These are phyloP conservation scores for Backusella circina DNA, from an alignment of 192 early-diverging fungal genomes.

Conservation along the genomic window DNA sequence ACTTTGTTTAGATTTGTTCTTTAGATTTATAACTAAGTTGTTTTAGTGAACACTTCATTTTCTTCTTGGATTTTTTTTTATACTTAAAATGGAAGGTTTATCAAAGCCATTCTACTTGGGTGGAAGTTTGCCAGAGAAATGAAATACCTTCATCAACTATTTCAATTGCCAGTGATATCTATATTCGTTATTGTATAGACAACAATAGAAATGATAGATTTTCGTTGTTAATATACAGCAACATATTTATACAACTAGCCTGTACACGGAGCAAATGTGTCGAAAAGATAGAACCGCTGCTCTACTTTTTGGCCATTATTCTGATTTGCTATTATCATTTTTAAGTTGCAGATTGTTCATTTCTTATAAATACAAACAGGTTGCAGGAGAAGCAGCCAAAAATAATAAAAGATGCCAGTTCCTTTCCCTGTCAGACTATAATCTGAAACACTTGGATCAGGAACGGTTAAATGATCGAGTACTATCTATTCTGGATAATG, in stretches of 20 bases:
- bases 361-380: background rate
- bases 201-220: background rate
- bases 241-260: slow-evolving; percentile 11
- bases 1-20: too few species aligned
- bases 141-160: background rate
- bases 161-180: background rate
- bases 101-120: background rate
- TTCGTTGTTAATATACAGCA: background rate
- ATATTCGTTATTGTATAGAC: background rate
- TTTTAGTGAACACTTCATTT: too few species aligned
- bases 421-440: background rate
- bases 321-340: background rate
- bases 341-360: background rate
- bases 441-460: background rate
- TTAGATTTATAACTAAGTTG: too few species aligned
- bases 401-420: background rate
- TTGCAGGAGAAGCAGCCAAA: background rate
- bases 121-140: background rate
- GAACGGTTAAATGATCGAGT: background rate
- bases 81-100: background rate
- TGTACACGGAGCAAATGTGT: background rate
- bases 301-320: background rate
- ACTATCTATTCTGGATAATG: background rate
- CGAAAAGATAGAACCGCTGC: background rate
- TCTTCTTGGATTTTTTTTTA: too few species aligned